Base-by-base conservation (phyloP, 2,329 filamentous ascomycete species). In the Cryphonectria parasitica region DNA sequence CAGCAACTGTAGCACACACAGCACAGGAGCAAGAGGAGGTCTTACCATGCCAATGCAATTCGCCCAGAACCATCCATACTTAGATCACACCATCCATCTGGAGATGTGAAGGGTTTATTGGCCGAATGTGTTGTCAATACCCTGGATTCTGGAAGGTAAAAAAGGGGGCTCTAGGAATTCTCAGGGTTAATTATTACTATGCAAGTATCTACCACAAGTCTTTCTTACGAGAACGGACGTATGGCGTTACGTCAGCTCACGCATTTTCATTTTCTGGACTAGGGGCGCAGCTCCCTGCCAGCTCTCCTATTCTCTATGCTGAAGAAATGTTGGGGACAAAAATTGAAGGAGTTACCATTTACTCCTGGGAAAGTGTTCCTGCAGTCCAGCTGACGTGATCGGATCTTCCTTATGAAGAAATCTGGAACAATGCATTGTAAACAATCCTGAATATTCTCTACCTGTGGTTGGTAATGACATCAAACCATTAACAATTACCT, bases 41-140 rank as follows among this genome's bases (percentile, higher is more conserved):
- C 63, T 49, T 52, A 64, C 63, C 63, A 64, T 52, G 41, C 63
- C 43, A 64, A 28, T 5, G 63, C 41, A 49, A 64, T 25, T 64
- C 34, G 41, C n/a, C 36, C 34, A 41, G 66, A 49, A 49, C 39
- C 25, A 31, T 61, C 36, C 39, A 67, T 49, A 45, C 39, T 64
- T 64, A 15, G 39, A 7, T 22, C 34, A 36, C 25, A 52, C 63
- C 63, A 64, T 64, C 41, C 28, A 49, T 64, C 63, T 64, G 25
- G 63, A 22, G 25, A 49, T 45, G 28, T 52, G 61, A 13, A n/a
- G 22, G 45, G 6, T 49, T 19, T 41, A 8, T 31, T 31, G 36
- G 17, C 25, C 11, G n/a, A 31, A 34, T 66, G 64, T n/a, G 28
- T 22, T 56, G 54, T 41, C 34, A 28, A 41, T n/a, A 58, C 64